Percentiles rank a stretch among this genome's conserved stretches.
phyloP scores from a whole-genome alignment of 2,329 filamentous ascomycete species.

The Ophiostoma ips region DNA sequence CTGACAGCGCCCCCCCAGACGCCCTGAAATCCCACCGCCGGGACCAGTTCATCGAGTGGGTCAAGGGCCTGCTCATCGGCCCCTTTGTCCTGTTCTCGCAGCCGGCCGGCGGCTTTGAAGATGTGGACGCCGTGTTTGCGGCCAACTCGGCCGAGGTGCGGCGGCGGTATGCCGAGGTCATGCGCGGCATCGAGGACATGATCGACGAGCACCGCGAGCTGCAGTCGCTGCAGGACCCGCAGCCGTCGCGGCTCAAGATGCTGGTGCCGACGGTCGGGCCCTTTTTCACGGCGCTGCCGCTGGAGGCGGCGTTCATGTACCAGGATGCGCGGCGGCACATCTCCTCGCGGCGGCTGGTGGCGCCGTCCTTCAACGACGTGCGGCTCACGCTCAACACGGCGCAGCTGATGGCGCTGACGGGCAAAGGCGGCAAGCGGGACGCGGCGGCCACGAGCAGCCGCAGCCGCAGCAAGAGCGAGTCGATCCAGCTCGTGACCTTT shows the following conservation, averaged over 20 bases:
- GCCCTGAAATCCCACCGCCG: conserved; percentile 70
- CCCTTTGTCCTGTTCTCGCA: conserved; percentile 95
- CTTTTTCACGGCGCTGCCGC: conserved; percentile 79
- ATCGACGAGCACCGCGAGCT: conserved; percentile 86
- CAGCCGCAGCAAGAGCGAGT: conserved; percentile 19
- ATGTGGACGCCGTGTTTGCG: conserved; percentile 46
- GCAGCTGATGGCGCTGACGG: conserved; percentile 67
- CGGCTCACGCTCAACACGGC: conserved; percentile 87
- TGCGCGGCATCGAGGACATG: conserved; percentile 82
- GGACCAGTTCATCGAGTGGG: conserved; percentile 90
- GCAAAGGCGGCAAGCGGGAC: background rate
- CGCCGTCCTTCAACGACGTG: conserved; percentile 94
- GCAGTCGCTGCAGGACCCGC: conserved; percentile 38
- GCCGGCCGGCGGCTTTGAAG: conserved; percentile 72
- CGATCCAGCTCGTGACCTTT: conserved; percentile 75
- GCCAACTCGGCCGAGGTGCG: conserved; percentile 71
- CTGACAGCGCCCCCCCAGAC: conserved; percentile 30
- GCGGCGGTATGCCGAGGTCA: conserved; percentile 84
- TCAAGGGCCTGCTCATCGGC: conserved; percentile 86
- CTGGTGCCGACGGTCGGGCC: conserved; percentile 83
- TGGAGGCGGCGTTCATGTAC: conserved; percentile 82
- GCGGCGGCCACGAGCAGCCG: conserved; percentile 39
- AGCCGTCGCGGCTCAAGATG: conserved; percentile 81
- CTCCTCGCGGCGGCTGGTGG: conserved; percentile 80
- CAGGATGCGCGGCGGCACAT: conserved; percentile 81